These are phyloP conservation scores for Microbotryum silenes-acaulis DNA, from an alignment of 1,284 basidiomycete genomes.

Conservation along the genomic window DNA sequence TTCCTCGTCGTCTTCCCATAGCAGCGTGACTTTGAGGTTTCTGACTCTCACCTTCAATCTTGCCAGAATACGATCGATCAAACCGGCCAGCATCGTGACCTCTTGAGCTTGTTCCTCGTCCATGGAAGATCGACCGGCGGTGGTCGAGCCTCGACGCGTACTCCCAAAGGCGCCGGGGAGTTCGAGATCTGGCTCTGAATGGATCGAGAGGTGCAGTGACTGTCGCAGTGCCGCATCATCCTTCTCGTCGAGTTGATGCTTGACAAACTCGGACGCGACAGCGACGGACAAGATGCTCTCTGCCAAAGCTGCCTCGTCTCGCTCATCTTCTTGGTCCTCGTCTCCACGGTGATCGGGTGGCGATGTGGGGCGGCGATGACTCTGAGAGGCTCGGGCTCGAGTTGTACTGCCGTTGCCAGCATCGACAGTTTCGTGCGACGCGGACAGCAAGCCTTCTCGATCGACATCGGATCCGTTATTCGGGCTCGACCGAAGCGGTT, in stretches of 20 bases:
- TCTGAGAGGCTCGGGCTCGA: constrained; percentile 45
- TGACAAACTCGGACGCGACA: constrained; percentile 61
- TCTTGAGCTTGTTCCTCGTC: constrained; percentile 39
- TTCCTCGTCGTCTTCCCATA: constrained; percentile 1
- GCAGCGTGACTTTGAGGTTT: constrained; percentile 57
- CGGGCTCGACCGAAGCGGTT: too few relatives aligned
- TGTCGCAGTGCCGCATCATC: constrained; percentile 66
- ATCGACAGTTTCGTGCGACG: constrained; percentile 50
- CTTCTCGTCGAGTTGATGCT: constrained; percentile 62
- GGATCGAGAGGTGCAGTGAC: constrained; percentile 52
- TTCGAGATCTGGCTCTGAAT: constrained; percentile 53
- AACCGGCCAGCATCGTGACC: constrained; percentile 71
- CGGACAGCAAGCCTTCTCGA: too few relatives aligned
- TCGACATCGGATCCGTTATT: too few relatives aligned
- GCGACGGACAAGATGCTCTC: constrained; percentile 71
- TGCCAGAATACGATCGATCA: constrained; percentile 74
- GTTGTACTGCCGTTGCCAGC: constrained; percentile 55
- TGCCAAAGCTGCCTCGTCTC: constrained; percentile 44
- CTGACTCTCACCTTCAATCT: constrained; percentile 68
- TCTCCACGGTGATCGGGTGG: too few relatives aligned
- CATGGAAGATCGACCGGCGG: too few relatives aligned
- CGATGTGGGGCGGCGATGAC: too few relatives aligned
- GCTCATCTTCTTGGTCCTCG: too few relatives aligned
- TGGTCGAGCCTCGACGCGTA: constrained; percentile 6
- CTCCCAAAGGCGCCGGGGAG: constrained; percentile 51